Evolutionary conservation across 176 grass and related monocot species (phyloP).

Genomic region (Eragrostis curvula): DNA sequence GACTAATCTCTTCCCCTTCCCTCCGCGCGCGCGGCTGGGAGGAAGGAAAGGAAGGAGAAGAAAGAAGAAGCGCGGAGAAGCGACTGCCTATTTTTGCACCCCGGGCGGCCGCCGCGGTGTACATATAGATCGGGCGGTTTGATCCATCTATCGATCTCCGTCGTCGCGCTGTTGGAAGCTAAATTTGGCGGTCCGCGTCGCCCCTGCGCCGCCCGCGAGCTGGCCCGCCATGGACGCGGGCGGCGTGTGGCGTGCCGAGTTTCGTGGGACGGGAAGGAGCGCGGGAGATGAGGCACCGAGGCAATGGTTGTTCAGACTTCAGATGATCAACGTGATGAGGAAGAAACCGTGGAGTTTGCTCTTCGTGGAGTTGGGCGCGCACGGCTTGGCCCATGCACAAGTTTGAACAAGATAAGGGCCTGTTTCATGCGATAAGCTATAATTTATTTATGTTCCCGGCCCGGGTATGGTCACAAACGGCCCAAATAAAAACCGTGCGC

Average conservation of each 20-base stretch:
- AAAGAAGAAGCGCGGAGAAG: conserved; percentile 45
- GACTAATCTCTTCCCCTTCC: conserved; percentile 44
- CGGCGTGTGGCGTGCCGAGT: background rate
- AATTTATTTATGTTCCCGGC: no score
- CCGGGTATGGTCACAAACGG: no score
- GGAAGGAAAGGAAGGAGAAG: conserved; percentile 66
- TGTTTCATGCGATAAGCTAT: no score
- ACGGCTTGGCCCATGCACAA: no score
- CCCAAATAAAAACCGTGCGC: no score
- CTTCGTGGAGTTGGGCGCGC: background rate
- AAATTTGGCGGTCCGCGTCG: conserved; percentile 23
- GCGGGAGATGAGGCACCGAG: background rate
- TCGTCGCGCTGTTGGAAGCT: background rate
- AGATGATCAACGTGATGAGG: no score
- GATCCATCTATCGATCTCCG: background rate
- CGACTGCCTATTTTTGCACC: conserved; percentile 49
- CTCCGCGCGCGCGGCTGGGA: conserved; percentile 43
- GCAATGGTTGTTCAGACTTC: no score
- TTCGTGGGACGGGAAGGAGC: background rate
- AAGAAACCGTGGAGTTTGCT: no score
- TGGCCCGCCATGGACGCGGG: background rate
- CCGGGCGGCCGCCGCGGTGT: background rate
- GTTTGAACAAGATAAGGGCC: no score
- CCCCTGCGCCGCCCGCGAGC: background rate
- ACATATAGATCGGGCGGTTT: conserved; percentile 42